Evolutionary conservation across 1,284 basidiomycete species (phyloP).

Genomic region (Singerocomus inundabilis): DNA sequence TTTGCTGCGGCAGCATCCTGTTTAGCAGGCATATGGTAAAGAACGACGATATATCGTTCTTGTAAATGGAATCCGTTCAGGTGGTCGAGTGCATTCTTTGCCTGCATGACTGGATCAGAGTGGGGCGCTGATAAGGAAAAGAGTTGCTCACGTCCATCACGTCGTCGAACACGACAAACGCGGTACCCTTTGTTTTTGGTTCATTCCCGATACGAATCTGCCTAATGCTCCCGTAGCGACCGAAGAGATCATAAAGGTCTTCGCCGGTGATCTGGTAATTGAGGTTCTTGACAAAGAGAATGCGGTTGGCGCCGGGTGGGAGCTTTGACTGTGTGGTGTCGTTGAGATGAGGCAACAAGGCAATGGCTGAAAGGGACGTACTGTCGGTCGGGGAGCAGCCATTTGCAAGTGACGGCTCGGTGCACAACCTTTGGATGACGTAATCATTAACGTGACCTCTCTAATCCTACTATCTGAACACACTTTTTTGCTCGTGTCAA

Average conservation of each 20-base stretch:
- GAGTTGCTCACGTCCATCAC: slow-evolving; percentile 77
- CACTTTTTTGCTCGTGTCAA: too few species aligned
- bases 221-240: slow-evolving; percentile 94
- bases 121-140: background rate
- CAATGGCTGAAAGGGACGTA: slow-evolving; percentile 33
- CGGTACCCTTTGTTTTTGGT: slow-evolving; percentile 91
- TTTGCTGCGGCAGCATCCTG: slow-evolving; percentile 91
- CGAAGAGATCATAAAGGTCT: slow-evolving; percentile 96
- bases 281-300: slow-evolving; percentile 86
- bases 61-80: slow-evolving; percentile 98
- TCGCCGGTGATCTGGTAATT: slow-evolving; percentile 95
- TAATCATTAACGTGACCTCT: too few species aligned
- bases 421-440: slow-evolving; percentile 14
- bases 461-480: too few species aligned
- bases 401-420: slow-evolving; percentile 36
- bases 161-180: slow-evolving; percentile 91
- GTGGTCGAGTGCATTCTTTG: slow-evolving; percentile 94
- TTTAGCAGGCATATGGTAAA: slow-evolving; percentile 97
- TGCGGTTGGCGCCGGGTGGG: slow-evolving; percentile 81
- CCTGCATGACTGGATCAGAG: slow-evolving; percentile 45
- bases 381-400: slow-evolving; percentile 65
- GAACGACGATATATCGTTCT: slow-evolving; percentile 95
- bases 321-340: slow-evolving; percentile 60
- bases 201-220: slow-evolving; percentile 94
- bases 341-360: slow-evolving; percentile 1